Evolutionary conservation across 2,329 filamentous ascomycete species (phyloP), one percentile per base, ranked within the genome.

Genomic region (Ophioceras dolichostomum): DNA sequence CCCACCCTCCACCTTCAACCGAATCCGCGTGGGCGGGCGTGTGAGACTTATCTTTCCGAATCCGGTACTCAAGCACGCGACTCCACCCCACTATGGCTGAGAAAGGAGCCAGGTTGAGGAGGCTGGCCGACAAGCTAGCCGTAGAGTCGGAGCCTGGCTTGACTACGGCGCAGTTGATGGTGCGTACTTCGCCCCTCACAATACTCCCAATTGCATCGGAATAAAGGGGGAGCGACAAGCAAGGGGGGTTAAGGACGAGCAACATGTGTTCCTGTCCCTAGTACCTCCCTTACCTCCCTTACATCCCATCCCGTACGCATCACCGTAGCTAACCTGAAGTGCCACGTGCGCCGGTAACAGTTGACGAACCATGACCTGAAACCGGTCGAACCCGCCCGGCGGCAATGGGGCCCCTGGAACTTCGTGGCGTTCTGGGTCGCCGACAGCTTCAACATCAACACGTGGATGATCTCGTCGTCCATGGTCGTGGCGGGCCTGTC

Each of bases 391-490:
- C 77, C 76, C 13, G 76, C 74, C 45, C 75, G 85, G 40, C 76
- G 88, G 38, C 75, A 84, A 70, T 95, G 88, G 87, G 77, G 78
- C 14, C 64, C 81, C 21, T 86, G 82, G 76, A 94, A 94, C 58
- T 94, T 87, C 54, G 81, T 94, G 29, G 83, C 76, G 12, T 91
- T 91, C 54, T 89, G 84, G 84, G 72, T 91, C 50, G 80, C 83
- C 21, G 83, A 89, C 59, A 82, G 76, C 1, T 86, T 88, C 63
- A 89, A 89, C 56, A 85, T 91, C 54, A 91, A 89, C 58, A 91
- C 85, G 2, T 93, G 85, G 87, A 94, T 93, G 84, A 91, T 93
- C 44, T 82, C 83, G 0, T 85, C 82, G 1, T 78, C 82, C 27
- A 87, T 86, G 73, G 84, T 93, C 24, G 72, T 80, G 1, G 66